Base-by-base conservation (phyloP, 306 rosid species). In the Amphicarpaea edgeworthii region DNA sequence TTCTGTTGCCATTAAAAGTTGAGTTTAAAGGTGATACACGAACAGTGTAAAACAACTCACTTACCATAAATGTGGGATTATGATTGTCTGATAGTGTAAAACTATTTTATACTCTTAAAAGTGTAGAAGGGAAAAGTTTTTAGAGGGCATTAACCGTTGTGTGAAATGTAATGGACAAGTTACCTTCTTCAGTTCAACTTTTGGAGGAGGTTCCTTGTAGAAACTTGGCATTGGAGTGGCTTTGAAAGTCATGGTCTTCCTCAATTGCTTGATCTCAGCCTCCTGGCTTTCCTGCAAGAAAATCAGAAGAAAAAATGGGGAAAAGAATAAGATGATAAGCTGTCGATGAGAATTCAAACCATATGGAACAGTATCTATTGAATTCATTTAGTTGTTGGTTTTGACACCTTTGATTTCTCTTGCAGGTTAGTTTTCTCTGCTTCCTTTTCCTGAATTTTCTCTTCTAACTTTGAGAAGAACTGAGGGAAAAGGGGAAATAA, bases 201-300 rank as follows among this genome's bases (percentile, higher is more conserved):
- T 95, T 43, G 87, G 97, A 81, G 90, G 97, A 74, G 98, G 97
- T 82, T 95, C 98, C 76, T 86, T 95, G 21, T 95, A 95, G 90
- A 95, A 95, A 83, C 73, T 87, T 30, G 98, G 98, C 97, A 95
- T 90, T 50, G 98, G 97, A 21, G 97, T 73, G 23, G 98, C 98
- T 84, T 84, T 95, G 72, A 95, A 95, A 80, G 87, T 70, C 96
- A 95, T 34, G 45, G 68, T 88, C 80, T 95, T 95, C 82, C 98
- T 90, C 76, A 95, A 82, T 76, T 71, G 84, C 88, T 92, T 95
- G 80, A 95, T 92, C 91, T 95, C 97, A 17, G 87, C 96, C 72
- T 90, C 93, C 66, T 89, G 97, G 81, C 61, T 81, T 80, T 95
- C 98, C 97, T 95, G 87, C 66, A 66, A 63, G 38, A 72, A 20